phyloP scores from a whole-genome alignment of 2,329 filamentous ascomycete species.

The Hypomyces perniciosus region DNA sequence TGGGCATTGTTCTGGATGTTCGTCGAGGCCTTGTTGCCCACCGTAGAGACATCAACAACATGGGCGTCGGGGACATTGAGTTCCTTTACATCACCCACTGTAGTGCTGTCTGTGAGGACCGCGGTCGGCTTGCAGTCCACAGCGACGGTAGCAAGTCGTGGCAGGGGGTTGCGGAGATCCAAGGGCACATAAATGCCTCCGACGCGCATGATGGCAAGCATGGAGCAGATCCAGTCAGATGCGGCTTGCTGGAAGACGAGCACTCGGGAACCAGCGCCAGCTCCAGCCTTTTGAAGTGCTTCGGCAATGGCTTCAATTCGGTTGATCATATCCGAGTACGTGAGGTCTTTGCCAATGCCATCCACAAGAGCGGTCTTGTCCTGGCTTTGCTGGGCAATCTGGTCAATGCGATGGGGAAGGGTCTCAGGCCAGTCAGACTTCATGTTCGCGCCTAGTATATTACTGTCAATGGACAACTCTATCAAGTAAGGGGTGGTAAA shows the following conservation, averaged over 20 bases:
- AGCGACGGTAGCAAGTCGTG: constrained; percentile 27
- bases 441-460: constrained; percentile 11
- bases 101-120: constrained; percentile 18
- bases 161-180: constrained; percentile 27
- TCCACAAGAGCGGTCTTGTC: constrained; percentile 17
- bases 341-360: constrained; percentile 17
- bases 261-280: constrained; percentile 20
- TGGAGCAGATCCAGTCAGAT: constrained; percentile 28
- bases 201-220: constrained; percentile 35
- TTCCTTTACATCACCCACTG: not conserved
- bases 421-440: constrained; percentile 28
- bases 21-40: too few species aligned
- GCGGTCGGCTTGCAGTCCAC: constrained; percentile 18
- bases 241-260: constrained; percentile 35
- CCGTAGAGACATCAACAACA: not conserved
- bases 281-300: constrained; percentile 16
- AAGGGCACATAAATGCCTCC: constrained; percentile 35
- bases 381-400: constrained; percentile 21
- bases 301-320: constrained; percentile 28
- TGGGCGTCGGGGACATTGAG: constrained; percentile 1
- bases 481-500: not conserved
- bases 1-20: constrained; percentile 1
- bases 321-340: constrained; percentile 30
- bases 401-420: constrained; percentile 29
- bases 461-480: too few species aligned